phyloP scores from a whole-genome alignment of 176 grass and related monocot genomes.

The Echinochloa phyllopogon region DNA sequence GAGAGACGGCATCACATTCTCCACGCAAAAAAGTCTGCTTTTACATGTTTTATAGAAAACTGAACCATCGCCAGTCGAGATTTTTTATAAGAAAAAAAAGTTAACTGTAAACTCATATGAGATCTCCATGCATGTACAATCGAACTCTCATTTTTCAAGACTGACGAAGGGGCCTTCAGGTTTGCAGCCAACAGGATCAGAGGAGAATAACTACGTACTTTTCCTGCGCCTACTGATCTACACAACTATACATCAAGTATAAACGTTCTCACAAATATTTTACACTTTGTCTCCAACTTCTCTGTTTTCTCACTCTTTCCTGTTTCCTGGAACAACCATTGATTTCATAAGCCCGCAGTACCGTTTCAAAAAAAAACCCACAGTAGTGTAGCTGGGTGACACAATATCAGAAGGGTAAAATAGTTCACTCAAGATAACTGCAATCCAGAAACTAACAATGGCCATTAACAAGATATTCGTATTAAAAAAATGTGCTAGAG shows the following conservation, averaged over 20 bases:
- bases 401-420: background rate
- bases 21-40: background rate
- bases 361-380: no score
- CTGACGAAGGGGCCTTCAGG: background rate
- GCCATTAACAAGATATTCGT: background rate
- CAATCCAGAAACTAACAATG: background rate
- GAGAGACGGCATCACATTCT: constrained; percentile 50
- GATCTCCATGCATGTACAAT: background rate
- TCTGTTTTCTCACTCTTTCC: background rate
- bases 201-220: background rate
- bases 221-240: background rate
- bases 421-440: background rate
- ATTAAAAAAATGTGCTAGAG: no score
- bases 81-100: background rate
- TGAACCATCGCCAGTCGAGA: background rate
- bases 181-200: no score
- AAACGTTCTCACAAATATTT: background rate
- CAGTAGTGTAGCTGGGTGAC: no score
- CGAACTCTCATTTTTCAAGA: background rate
- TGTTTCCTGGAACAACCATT: background rate
- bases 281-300: background rate
- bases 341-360: background rate
- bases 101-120: background rate
- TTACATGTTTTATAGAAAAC: background rate
- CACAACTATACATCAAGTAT: background rate